Evolutionary conservation across 2,329 filamentous ascomycete genomes (phyloP).

Genomic region (Pseudocercospora macadamiae): DNA sequence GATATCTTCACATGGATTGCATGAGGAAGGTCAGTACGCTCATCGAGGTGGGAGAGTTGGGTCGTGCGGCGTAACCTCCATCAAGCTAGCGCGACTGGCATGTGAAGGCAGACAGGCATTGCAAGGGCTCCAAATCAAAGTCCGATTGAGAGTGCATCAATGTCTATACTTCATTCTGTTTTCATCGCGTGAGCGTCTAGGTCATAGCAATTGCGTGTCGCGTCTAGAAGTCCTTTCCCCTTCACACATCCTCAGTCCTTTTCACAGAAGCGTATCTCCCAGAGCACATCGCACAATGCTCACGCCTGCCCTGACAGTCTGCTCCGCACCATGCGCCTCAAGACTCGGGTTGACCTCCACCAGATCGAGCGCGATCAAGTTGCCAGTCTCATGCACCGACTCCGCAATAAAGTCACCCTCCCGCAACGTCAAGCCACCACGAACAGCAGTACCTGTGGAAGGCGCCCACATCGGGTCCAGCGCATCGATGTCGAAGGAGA

Average conservation of each 20-base stretch:
- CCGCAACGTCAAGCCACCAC: slow-evolving; percentile 87
- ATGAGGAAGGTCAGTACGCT: neutral
- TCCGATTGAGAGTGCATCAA: neutral
- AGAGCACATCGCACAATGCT: slow-evolving; percentile 89
- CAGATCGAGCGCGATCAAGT: slow-evolving; percentile 60
- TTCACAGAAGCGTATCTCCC: slow-evolving; percentile 82
- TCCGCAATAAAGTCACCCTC: slow-evolving; percentile 97
- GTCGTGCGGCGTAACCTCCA: slow-evolving; percentile 1
- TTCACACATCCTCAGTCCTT: neutral
- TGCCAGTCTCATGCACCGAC: slow-evolving; percentile 59
- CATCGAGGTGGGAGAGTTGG: neutral
- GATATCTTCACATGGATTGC: no score
- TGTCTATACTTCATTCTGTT: neutral
- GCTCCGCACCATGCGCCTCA: slow-evolving; percentile 65
- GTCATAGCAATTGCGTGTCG: neutral
- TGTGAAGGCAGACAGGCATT: neutral
- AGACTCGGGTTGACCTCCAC: slow-evolving; percentile 58
- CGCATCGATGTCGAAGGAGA: slow-evolving; percentile 96
- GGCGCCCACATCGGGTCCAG: slow-evolving; percentile 96
- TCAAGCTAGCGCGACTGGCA: neutral
- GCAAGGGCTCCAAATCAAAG: neutral
- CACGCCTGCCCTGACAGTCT: slow-evolving; percentile 88
- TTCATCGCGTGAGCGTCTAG: slow-evolving; percentile 6
- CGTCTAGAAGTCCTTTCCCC: neutral
- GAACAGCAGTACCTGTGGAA: slow-evolving; percentile 90